phyloP scores from a whole-genome alignment of 2,329 filamentous ascomycete genomes.

The Clarireedia paspali region DNA sequence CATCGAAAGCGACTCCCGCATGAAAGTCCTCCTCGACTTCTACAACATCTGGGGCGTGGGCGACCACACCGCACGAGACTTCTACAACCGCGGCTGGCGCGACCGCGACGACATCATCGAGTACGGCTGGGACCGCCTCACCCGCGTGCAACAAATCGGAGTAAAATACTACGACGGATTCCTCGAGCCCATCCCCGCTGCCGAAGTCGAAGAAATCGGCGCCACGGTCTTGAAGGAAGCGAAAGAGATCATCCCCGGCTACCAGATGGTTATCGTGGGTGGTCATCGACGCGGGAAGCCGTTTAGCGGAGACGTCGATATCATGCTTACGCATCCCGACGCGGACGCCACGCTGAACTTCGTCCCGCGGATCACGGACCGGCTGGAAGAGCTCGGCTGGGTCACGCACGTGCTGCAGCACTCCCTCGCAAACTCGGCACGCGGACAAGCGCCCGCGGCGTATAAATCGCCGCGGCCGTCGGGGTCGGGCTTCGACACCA shows the following conservation, averaged over 20 bases:
- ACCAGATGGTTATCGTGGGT: slow-evolving; percentile 56
- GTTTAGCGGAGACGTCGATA: slow-evolving; percentile 72
- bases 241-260: slow-evolving; percentile 47
- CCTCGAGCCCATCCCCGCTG: slow-evolving; percentile 57
- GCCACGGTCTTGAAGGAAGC: slow-evolving; percentile 58
- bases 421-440: slow-evolving; percentile 60
- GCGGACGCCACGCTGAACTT: slow-evolving; percentile 60
- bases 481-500: neutral
- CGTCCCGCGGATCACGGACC: slow-evolving; percentile 61
- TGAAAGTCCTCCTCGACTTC: slow-evolving; percentile 61
- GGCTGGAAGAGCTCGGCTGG: slow-evolving; percentile 59
- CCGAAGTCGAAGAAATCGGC: slow-evolving; percentile 66
- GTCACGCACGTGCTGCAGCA: slow-evolving; percentile 78
- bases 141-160: slow-evolving; percentile 83
- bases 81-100: slow-evolving; percentile 72
- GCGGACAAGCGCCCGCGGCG: slow-evolving; percentile 53
- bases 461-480: neutral
- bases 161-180: slow-evolving; percentile 93
- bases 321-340: slow-evolving; percentile 74
- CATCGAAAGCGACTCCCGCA: slow-evolving; percentile 53
- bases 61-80: slow-evolving; percentile 69
- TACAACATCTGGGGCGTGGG: slow-evolving; percentile 91
- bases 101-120: slow-evolving; percentile 83
- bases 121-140: slow-evolving; percentile 67
- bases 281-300: slow-evolving; percentile 60